These are phyloP conservation scores for Solanum hybrid DNA, from an alignment of 305 asterid species.

Conservation along the genomic window DNA sequence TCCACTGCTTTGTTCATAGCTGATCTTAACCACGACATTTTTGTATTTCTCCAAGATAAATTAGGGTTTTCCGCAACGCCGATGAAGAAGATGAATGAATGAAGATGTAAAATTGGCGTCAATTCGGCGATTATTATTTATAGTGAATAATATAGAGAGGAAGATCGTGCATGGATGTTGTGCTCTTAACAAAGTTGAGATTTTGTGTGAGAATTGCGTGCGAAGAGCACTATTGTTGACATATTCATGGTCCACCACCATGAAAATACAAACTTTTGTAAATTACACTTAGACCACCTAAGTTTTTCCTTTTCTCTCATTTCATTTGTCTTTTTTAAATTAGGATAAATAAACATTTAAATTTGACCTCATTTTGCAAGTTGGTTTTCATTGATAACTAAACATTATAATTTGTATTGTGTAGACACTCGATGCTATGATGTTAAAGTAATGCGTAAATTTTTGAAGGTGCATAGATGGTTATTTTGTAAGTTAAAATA, in stretches of 20 bases:
- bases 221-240: background rate
- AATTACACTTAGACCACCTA: background rate
- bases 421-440: no score
- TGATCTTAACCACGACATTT: conserved; percentile 95
- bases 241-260: background rate
- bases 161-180: background rate
- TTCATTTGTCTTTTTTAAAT: no score
- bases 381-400: no score
- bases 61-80: background rate
- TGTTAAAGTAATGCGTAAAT: no score
- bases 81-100: background rate
- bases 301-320: background rate
- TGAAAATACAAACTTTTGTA: background rate
- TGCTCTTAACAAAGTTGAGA: background rate
- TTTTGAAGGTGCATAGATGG: background rate
- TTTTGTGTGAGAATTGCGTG: background rate
- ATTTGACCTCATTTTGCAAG: no score
- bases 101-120: background rate
- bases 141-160: background rate
- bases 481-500: background rate
- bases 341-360: no score
- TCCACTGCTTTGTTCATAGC: conserved; percentile 97
- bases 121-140: background rate
- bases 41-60: background rate
- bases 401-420: no score